These are phyloP conservation scores for Kwoniella bestiolae DNA, from an alignment of 768 basidiomycete species.

Conservation along the genomic window DNA sequence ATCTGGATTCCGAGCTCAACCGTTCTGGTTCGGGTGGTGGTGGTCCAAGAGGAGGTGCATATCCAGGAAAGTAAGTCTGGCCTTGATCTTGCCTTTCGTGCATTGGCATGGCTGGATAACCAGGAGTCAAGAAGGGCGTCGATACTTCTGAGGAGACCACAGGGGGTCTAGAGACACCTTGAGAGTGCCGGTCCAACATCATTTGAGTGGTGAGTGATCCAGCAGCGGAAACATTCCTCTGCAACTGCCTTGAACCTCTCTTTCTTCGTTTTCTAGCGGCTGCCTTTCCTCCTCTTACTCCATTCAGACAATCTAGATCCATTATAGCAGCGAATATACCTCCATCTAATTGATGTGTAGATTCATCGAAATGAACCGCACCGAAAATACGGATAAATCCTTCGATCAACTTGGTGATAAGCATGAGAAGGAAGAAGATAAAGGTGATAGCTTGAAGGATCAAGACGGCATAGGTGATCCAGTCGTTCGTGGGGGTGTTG, in stretches of 20 bases:
- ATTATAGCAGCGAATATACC: conserved; percentile 75
- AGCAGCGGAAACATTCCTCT: conserved; percentile 46
- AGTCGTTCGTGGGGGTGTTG: conserved; percentile 76
- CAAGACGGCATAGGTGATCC: conserved; percentile 93
- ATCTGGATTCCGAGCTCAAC: conserved; percentile 51
- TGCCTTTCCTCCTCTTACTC: conserved; percentile 64
- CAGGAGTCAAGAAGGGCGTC: conserved; percentile 32
- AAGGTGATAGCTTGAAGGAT: conserved; percentile 79
- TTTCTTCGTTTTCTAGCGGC: conserved; percentile 44
- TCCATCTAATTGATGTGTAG: conserved; percentile 75
- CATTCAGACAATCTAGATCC: conserved; percentile 73
- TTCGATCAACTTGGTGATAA: conserved; percentile 82
- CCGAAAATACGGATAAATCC: conserved; percentile 77
- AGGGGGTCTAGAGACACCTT: conserved; percentile 33
- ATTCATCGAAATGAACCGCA: conserved; percentile 80
- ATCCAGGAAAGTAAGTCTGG: conserved; percentile 38
- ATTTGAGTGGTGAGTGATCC: conserved; percentile 55
- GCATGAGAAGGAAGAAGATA: conserved; percentile 77
- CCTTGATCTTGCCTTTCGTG: conserved; percentile 14
- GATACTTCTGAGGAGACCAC: conserved; percentile 20
- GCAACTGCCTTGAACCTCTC: conserved; percentile 45
- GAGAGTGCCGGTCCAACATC: conserved; percentile 56
- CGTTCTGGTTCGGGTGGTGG: conserved; percentile 27
- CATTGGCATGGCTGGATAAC: conserved; percentile 19
- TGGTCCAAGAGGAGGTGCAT: conserved; percentile 41